Evolutionary conservation across 371 early-diverging fungal genomes (phyloP).

Genomic region (Rhizopus stolonifer): DNA sequence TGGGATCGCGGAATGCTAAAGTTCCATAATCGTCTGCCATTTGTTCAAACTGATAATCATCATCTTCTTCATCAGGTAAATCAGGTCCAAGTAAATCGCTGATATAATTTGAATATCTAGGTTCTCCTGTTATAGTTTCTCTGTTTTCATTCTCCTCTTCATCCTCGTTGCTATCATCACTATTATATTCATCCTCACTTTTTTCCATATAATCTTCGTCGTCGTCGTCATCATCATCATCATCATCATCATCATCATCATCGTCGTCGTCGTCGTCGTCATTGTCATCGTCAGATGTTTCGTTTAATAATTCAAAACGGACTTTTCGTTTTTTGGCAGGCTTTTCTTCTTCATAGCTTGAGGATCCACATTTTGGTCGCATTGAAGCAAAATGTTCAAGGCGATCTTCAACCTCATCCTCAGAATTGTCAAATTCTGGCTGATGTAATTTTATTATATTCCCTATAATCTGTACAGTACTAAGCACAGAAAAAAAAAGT

Average conservation of each 20-base stretch:
- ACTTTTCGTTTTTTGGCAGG: neutral
- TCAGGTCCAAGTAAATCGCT: constrained; percentile 27
- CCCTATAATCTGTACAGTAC: constrained; percentile 4
- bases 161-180: neutral
- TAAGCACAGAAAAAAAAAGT: too few relatives aligned
- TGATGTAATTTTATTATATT: neutral
- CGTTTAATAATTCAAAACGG: neutral
- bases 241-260: neutral
- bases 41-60: constrained; percentile 17
- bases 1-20: constrained; percentile 23
- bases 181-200: neutral
- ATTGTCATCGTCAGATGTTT: neutral
- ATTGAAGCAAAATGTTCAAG: neutral
- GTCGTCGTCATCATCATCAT: neutral
- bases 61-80: constrained; percentile 29
- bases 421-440: neutral
- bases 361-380: neutral
- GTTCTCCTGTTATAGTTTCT: constrained; percentile 20
- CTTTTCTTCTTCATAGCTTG: neutral
- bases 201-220: neutral
- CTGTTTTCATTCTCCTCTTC: constrained; percentile 3
- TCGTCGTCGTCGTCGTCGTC: neutral
- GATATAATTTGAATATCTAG: constrained; percentile 17
- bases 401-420: neutral
- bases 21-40: constrained; percentile 17